Conservation (phyloP, 2,329 filamentous ascomycete genomes). For the Aspergillus sp. region DNA sequence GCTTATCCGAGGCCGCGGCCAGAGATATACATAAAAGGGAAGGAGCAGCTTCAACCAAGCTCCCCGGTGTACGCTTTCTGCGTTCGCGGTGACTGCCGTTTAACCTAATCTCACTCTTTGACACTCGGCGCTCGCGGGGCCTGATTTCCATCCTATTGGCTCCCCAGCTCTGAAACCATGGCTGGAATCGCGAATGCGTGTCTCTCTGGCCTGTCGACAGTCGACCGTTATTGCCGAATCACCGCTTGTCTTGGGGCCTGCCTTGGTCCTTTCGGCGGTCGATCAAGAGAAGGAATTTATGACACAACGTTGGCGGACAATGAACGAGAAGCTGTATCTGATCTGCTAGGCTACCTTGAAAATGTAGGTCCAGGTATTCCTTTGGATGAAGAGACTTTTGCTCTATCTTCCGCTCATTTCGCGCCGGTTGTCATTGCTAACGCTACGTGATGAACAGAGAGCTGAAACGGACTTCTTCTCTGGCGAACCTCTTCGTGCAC, state of each 20-base stretch:
- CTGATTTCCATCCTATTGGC: constrained; percentile 30
- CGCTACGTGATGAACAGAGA: constrained; percentile 58
- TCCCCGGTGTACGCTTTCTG: constrained; percentile 2
- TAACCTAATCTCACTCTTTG: constrained; percentile 16
- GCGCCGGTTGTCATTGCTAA: constrained; percentile 20
- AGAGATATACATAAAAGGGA: background rate
- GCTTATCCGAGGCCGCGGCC: background rate
- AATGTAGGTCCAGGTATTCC: constrained; percentile 64
- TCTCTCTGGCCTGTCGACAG: constrained; percentile 41
- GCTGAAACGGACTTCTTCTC: constrained; percentile 98
- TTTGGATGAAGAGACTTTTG: background rate
- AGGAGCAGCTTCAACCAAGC: background rate
- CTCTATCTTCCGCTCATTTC: background rate
- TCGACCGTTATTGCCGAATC: constrained; percentile 47
- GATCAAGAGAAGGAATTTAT: constrained; percentile 77
- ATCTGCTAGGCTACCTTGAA: constrained; percentile 92
- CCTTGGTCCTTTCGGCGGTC: constrained; percentile 55
- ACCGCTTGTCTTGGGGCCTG: constrained; percentile 43
- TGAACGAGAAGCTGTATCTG: constrained; percentile 94
- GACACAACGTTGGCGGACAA: constrained; percentile 89
- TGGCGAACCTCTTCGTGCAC: constrained; percentile 86
- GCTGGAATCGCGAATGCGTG: constrained; percentile 42
- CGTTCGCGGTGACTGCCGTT: constrained; percentile 12
- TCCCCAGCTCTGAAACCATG: constrained; percentile 31
- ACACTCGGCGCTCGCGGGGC: constrained; percentile 23